Conservation (phyloP, 106 monocot genomes). For the Dioscorea zingiberensis region DNA sequence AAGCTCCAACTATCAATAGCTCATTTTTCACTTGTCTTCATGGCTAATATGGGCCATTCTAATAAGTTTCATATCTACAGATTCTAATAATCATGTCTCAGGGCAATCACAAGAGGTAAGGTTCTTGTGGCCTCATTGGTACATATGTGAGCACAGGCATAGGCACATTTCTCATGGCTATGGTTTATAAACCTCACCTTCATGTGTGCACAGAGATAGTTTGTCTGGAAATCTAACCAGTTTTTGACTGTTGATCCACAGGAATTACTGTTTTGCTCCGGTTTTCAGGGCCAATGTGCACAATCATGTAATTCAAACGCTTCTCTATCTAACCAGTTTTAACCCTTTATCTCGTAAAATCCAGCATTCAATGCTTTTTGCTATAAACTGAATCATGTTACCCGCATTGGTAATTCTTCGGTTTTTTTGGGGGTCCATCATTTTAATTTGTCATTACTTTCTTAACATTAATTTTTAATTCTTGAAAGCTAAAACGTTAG, state of each 20-base stretch:
- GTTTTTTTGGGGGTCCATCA: not conserved
- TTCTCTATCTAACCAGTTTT: not conserved
- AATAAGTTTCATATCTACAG: not conserved
- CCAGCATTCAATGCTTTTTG: not conserved
- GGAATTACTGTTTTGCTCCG: slow-evolving; percentile 52
- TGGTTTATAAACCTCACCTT: no score
- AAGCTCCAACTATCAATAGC: no score
- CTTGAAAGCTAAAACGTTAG: not conserved
- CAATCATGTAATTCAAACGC: slow-evolving; percentile 37
- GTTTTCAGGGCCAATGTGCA: slow-evolving; percentile 31
- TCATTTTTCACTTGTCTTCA: not conserved
- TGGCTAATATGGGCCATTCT: not conserved
- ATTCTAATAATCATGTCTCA: slow-evolving; percentile 4
- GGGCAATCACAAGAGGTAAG: slow-evolving; percentile 28
- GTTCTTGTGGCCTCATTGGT: not conserved
- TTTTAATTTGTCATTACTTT: no score
- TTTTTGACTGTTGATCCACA: slow-evolving; percentile 17
- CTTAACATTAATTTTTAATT: not conserved
- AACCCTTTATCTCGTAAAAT: not conserved
- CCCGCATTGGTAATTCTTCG: no score
- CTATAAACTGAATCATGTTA: not conserved
- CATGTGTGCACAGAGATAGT: no score
- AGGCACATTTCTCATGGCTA: no score
- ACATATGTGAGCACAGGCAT: not conserved
- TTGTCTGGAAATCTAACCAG: not conserved